Evolutionary conservation across 1,284 basidiomycete genomes (phyloP).

Genomic region (Sphagnurus paluster): DNA sequence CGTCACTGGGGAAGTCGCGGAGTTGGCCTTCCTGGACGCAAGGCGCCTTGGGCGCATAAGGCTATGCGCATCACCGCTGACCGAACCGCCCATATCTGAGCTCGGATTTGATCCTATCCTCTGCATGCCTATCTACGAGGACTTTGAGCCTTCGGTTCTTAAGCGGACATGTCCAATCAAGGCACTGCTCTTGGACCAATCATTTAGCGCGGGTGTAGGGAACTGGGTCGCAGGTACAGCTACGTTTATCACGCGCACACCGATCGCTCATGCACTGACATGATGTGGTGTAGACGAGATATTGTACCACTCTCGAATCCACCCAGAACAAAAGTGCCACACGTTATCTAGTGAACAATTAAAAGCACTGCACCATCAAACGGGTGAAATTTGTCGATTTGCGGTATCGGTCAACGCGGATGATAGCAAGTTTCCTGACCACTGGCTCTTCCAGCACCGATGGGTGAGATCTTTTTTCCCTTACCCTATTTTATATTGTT

Average conservation of each 20-base stretch:
- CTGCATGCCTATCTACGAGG: conserved; percentile 63
- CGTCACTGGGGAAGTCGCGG: conserved; percentile 28
- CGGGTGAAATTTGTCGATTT: conserved; percentile 56
- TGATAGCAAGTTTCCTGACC: conserved; percentile 63
- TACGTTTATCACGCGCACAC: background rate
- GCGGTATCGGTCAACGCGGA: conserved; percentile 79
- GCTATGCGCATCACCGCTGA: conserved; percentile 57
- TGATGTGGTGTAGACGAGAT: conserved; percentile 65
- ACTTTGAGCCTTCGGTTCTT: conserved; percentile 51
- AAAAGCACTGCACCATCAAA: conserved; percentile 54
- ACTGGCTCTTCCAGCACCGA: conserved; percentile 74
- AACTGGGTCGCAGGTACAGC: conserved; percentile 78
- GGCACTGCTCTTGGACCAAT: conserved; percentile 78
- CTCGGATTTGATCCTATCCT: conserved; percentile 82
- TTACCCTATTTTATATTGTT: conserved; percentile 8
- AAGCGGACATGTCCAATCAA: conserved; percentile 76
- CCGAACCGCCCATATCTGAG: conserved; percentile 67
- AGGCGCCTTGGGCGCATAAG: conserved; percentile 75
- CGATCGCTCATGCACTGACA: conserved; percentile 2
- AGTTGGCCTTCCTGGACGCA: conserved; percentile 69
- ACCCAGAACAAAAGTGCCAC: conserved; percentile 73
- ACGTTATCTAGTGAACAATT: conserved; percentile 55
- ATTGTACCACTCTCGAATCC: conserved; percentile 75
- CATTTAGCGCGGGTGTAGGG: conserved; percentile 80
- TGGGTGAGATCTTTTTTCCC: conserved; percentile 47